Conservation (phyloP, 768 basidiomycete genomes). For the Suillus subluteus region DNA sequence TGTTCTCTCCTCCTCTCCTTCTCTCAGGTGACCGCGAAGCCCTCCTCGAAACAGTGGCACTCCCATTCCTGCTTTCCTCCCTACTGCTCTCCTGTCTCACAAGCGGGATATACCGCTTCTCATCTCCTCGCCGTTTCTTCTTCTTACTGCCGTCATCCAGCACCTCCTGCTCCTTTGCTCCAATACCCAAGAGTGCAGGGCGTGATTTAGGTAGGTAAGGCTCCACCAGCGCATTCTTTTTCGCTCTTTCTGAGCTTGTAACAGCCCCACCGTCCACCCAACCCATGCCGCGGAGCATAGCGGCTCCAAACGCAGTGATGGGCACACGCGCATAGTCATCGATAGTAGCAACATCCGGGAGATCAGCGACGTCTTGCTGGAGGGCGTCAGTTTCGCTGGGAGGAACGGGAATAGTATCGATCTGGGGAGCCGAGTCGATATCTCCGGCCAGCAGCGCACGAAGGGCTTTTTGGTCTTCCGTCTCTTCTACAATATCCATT, state of each 20-base stretch:
- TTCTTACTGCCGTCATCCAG: slow-evolving; percentile 70
- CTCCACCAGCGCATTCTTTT: slow-evolving; percentile 59
- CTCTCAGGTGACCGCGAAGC: slow-evolving; percentile 53
- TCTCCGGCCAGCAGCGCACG: slow-evolving; percentile 72
- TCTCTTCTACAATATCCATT: slow-evolving; percentile 46
- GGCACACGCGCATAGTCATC: slow-evolving; percentile 92
- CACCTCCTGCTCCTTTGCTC: slow-evolving; percentile 85
- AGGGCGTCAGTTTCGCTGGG: slow-evolving; percentile 83
- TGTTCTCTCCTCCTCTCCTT: slow-evolving; percentile 18
- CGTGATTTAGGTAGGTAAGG: slow-evolving; percentile 83
- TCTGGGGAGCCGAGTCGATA: slow-evolving; percentile 37
- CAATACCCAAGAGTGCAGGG: slow-evolving; percentile 88
- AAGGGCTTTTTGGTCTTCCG: slow-evolving; percentile 81
- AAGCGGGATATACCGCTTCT: slow-evolving; percentile 84
- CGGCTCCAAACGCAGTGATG: slow-evolving; percentile 90
- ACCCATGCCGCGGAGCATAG: slow-evolving; percentile 94
- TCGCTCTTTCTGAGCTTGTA: slow-evolving; percentile 55
- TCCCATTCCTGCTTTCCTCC: slow-evolving; percentile 39
- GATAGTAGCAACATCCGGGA: slow-evolving; percentile 75
- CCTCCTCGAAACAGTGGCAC: slow-evolving; percentile 49
- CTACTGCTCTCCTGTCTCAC: slow-evolving; percentile 64
- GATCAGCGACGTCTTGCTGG: slow-evolving; percentile 77
- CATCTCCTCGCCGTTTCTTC: slow-evolving; percentile 49
- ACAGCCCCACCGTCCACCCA: slow-evolving; percentile 87
- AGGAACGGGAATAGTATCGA: slow-evolving; percentile 66